phyloP scores from a whole-genome alignment of 352 stramenopile species.

The Phytophthora europaea region DNA sequence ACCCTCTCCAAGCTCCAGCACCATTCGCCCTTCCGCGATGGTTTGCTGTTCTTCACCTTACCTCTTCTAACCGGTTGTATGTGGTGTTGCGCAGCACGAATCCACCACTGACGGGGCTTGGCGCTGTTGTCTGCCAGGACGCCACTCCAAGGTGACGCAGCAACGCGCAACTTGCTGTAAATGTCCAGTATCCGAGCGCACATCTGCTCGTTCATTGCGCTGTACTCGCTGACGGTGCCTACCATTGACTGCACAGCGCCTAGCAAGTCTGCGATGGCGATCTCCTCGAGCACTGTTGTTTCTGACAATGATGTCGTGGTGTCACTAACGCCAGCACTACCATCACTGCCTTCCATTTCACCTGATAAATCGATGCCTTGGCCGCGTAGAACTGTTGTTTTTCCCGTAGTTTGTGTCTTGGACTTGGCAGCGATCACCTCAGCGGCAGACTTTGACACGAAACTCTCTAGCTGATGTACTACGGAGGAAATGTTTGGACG shows the following conservation, averaged over 20 bases:
- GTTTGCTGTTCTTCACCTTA: constrained; percentile 6
- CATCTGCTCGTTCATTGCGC: constrained; percentile 22
- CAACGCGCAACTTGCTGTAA: constrained; percentile 18
- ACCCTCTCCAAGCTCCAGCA: neutral
- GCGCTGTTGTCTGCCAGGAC: constrained; percentile 10
- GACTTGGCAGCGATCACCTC: neutral
- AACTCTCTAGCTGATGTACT: constrained; percentile 19
- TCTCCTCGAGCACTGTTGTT: neutral
- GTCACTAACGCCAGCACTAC: neutral
- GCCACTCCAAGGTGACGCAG: constrained; percentile 11
- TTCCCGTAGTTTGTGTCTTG: neutral
- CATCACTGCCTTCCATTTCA: neutral
- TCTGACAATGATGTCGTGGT: neutral
- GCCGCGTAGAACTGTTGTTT: neutral
- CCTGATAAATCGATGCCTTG: neutral
- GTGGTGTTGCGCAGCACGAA: constrained; percentile 12
- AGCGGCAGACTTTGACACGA: neutral
- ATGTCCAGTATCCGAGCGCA: constrained; percentile 18
- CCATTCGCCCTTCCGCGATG: neutral
- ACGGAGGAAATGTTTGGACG: constrained; percentile 20
- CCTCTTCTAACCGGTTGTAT: neutral
- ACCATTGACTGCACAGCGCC: constrained; percentile 23
- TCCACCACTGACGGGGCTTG: constrained; percentile 19
- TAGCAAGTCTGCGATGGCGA: constrained; percentile 5
- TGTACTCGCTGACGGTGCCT: constrained; percentile 12